phyloP scores from a whole-genome alignment of 2,329 filamentous ascomycete species.

The Taxawa tesnikishii region DNA sequence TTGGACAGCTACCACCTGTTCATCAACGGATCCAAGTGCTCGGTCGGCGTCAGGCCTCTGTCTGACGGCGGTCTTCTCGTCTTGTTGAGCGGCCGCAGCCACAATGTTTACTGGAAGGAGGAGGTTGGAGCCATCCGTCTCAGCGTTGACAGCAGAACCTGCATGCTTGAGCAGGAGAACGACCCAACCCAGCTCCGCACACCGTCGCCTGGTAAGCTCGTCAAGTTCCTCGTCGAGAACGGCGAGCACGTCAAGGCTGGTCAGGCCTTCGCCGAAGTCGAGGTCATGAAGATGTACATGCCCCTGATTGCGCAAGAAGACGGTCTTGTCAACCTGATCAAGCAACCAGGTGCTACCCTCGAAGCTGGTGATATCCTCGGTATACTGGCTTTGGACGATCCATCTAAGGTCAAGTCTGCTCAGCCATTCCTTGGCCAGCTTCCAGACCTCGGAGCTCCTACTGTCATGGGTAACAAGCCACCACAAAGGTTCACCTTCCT shows the following conservation, averaged over 20 bases:
- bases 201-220: slow-evolving; percentile 90
- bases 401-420: slow-evolving; percentile 90
- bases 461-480: slow-evolving; percentile 81
- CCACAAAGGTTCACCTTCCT: slow-evolving; percentile 75
- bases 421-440: slow-evolving; percentile 87
- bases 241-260: slow-evolving; percentile 86
- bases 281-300: slow-evolving; percentile 99
- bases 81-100: slow-evolving; percentile 79
- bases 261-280: slow-evolving; percentile 89
- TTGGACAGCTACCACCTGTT: slow-evolving; percentile 92
- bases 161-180: slow-evolving; percentile 94
- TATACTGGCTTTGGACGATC: slow-evolving; percentile 90
- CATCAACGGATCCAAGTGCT: slow-evolving; percentile 96
- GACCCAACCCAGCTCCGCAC: slow-evolving; percentile 94
- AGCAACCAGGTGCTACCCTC: slow-evolving; percentile 95
- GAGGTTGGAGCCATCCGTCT: slow-evolving; percentile 91
- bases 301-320: slow-evolving; percentile 89
- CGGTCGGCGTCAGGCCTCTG: slow-evolving; percentile 81
- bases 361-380: slow-evolving; percentile 98
- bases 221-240: slow-evolving; percentile 95
- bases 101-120: slow-evolving; percentile 99
- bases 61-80: slow-evolving; percentile 90
- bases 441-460: slow-evolving; percentile 72
- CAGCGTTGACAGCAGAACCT: slow-evolving; percentile 96
- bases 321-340: slow-evolving; percentile 94